These are phyloP conservation scores for Candida ascalaphidarum DNA, from an alignment of 805 yeast species.

Conservation along the genomic window DNA sequence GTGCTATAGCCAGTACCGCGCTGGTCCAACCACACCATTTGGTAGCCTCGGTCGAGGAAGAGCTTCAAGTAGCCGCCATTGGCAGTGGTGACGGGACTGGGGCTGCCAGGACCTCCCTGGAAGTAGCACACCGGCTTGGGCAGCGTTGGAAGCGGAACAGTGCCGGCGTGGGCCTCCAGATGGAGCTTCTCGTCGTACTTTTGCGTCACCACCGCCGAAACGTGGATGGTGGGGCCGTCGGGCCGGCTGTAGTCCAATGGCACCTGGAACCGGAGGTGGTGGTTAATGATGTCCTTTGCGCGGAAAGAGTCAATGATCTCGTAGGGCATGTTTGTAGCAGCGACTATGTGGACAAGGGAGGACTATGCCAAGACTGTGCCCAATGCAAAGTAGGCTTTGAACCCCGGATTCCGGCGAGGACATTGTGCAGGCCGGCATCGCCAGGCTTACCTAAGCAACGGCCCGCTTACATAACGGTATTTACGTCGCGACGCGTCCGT, in stretches of 20 bases:
- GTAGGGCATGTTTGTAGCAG: no score
- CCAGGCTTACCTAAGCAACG: no score
- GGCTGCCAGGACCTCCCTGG: conserved; percentile 53
- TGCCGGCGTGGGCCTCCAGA: conserved; percentile 1
- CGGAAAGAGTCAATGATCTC: conserved; percentile 14
- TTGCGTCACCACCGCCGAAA: conserved; percentile 26
- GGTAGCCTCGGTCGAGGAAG: conserved; percentile 32
- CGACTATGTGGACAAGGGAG: no score
- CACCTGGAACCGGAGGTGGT: conserved; percentile 15
- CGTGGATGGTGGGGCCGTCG: conserved; percentile 7
- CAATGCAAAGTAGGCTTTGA: no score
- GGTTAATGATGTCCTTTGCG: conserved; percentile 11
- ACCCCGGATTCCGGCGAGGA: no score
- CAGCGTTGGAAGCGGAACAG: conserved; percentile 14
- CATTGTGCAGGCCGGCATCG: no score
- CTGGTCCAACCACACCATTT: conserved; percentile 43
- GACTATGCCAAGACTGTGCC: no score
- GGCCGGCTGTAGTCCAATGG: conserved; percentile 14
- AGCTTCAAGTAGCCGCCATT: conserved; percentile 28
- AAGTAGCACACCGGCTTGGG: conserved; percentile 33
- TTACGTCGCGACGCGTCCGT: no score
- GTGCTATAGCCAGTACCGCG: conserved; percentile 54
- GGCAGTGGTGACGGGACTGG: conserved; percentile 29
- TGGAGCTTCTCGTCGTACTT: conserved; percentile 15
- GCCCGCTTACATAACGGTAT: no score